Evolutionary conservation across 2,329 filamentous ascomycete species (phyloP).

Genomic region (Setomelanomma holmii): DNA sequence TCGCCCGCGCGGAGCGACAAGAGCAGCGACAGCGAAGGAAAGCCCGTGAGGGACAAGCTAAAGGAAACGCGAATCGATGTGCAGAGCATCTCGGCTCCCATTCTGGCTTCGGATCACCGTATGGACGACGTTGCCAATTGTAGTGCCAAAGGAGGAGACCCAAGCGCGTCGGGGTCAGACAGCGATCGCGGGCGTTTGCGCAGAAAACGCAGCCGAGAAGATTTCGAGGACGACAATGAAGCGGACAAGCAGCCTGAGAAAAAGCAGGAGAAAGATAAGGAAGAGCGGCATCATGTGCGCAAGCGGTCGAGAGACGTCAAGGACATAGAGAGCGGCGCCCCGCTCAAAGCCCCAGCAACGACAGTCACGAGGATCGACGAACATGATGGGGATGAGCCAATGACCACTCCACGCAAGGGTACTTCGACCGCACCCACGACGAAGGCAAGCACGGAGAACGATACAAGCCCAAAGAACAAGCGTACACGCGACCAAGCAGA

Average conservation of each 20-base stretch:
- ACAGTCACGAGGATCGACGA: constrained; percentile 39
- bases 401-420: constrained; percentile 29
- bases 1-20: constrained; percentile 50
- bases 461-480: constrained; percentile 58
- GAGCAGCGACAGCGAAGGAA: constrained; percentile 58
- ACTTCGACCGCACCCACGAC: constrained; percentile 5
- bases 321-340: constrained; percentile 36
- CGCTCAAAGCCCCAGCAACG: constrained; percentile 43
- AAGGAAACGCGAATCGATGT: constrained; percentile 67
- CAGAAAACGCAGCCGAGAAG: constrained; percentile 56
- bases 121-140: constrained; percentile 39
- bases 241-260: constrained; percentile 41
- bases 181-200: constrained; percentile 49
- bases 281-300: constrained; percentile 46
- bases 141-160: constrained; percentile 24
- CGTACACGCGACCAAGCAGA: constrained; percentile 49
- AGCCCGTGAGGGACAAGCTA: constrained; percentile 66
- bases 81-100: constrained; percentile 27
- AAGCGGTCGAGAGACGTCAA: constrained; percentile 57
- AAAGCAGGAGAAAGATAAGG: constrained; percentile 43
- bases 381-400: constrained; percentile 37
- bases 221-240: constrained; percentile 49
- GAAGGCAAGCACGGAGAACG: constrained; percentile 13
- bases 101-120: constrained; percentile 20
- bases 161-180: constrained; percentile 43